Conservation (phyloP, 345 rosid genomes). For the Eucalyptus sp. region DNA sequence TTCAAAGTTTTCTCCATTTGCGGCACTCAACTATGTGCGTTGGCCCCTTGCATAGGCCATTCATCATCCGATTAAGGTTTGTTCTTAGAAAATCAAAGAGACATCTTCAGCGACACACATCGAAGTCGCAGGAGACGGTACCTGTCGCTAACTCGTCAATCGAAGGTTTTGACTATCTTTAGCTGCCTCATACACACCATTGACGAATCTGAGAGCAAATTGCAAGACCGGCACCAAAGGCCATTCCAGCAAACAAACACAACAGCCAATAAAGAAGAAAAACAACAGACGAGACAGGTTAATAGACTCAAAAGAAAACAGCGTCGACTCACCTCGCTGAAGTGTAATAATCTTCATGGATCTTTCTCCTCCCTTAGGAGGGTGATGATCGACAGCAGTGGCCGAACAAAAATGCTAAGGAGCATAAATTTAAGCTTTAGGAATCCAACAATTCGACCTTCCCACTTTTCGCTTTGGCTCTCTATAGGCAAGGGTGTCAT, state of each 20-base stretch:
- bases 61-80: neutral
- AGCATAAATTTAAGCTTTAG: neutral
- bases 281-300: neutral
- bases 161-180: neutral
- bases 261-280: neutral
- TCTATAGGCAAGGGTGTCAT: too few relatives aligned
- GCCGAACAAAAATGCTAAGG: neutral
- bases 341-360: neutral
- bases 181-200: slow-evolving; percentile 4
- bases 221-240: slow-evolving; percentile 27
- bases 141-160: neutral
- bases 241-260: slow-evolving; percentile 11
- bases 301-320: neutral
- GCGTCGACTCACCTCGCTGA: neutral
- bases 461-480: neutral
- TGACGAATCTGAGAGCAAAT: slow-evolving; percentile 43
- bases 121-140: neutral
- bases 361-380: neutral
- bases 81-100: neutral
- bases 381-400: neutral
- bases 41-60: neutral
- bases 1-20: neutral
- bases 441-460: neutral
- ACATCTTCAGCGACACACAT: neutral
- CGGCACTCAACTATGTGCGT: neutral